These are phyloP conservation scores for Coemansia aciculifera DNA, from an alignment of 192 early-diverging fungal species.

Conservation along the genomic window DNA sequence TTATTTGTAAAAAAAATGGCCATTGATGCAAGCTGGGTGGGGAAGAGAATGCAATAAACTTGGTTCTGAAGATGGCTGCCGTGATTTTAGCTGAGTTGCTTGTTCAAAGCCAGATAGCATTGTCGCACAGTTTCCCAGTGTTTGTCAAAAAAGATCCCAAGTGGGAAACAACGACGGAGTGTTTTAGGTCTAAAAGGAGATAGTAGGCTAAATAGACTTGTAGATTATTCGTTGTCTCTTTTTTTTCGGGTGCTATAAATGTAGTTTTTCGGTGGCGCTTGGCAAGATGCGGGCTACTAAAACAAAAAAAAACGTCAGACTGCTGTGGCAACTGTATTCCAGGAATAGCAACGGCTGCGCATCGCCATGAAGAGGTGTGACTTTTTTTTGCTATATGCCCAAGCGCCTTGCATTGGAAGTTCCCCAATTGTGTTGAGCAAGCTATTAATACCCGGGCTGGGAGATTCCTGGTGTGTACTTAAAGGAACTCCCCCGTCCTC, in stretches of 20 bases:
- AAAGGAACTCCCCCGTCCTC: neutral
- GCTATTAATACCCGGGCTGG: slow-evolving; percentile 6
- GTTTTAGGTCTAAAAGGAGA: neutral
- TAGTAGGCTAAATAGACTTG: neutral
- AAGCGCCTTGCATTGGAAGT: neutral
- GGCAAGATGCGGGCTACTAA: slow-evolving; percentile 1
- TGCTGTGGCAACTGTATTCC: neutral
- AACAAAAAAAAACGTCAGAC: neutral
- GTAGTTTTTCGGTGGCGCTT: neutral
- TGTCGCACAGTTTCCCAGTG: neutral
- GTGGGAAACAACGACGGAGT: neutral
- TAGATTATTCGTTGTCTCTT: neutral
- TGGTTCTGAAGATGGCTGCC: neutral
- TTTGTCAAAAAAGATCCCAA: slow-evolving; percentile 2
- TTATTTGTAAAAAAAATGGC: neutral
- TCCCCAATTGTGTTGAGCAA: slow-evolving; percentile 14
- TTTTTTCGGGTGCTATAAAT: neutral
- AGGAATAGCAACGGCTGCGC: slow-evolving; percentile 9
- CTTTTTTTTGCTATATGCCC: neutral
- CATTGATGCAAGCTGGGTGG: neutral
- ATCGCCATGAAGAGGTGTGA: neutral
- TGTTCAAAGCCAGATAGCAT: neutral
- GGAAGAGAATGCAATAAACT: neutral
- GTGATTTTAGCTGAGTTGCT: neutral
- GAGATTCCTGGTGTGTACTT: slow-evolving; percentile 3